Evolutionary conservation across 176 grass and related monocot species (phyloP).

Genomic region (Zizania latifolia): DNA sequence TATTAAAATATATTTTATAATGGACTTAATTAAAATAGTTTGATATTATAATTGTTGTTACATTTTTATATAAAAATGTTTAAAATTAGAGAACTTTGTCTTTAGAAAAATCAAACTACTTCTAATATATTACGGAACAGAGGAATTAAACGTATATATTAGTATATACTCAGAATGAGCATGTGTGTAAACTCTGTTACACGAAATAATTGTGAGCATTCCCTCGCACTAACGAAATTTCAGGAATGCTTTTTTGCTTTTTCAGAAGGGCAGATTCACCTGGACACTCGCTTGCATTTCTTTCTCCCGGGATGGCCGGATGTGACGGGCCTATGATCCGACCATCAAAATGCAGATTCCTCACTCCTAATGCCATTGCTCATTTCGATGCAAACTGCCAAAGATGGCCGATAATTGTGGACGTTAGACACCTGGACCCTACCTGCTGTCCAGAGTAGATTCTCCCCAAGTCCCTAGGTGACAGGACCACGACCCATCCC

Average conservation of each 20-base stretch:
- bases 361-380: neutral
- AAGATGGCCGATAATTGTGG: neutral
- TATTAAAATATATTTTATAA: too few species aligned
- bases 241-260: neutral
- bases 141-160: too few species aligned
- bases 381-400: neutral
- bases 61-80: too few species aligned
- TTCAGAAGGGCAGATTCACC: neutral
- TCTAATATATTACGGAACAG: too few species aligned
- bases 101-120: too few species aligned
- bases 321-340: neutral
- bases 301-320: too few species aligned
- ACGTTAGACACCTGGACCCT: neutral
- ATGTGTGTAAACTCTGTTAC: neutral
- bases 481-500: neutral
- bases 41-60: too few species aligned
- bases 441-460: neutral
- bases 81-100: too few species aligned
- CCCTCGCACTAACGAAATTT: neutral
- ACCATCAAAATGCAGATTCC: conserved; percentile 7
- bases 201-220: neutral
- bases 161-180: too few species aligned
- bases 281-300: neutral
- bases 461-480: neutral
- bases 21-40: too few species aligned